Conservation (phyloP, 768 basidiomycete species). For the Boletus subparvulus region DNA sequence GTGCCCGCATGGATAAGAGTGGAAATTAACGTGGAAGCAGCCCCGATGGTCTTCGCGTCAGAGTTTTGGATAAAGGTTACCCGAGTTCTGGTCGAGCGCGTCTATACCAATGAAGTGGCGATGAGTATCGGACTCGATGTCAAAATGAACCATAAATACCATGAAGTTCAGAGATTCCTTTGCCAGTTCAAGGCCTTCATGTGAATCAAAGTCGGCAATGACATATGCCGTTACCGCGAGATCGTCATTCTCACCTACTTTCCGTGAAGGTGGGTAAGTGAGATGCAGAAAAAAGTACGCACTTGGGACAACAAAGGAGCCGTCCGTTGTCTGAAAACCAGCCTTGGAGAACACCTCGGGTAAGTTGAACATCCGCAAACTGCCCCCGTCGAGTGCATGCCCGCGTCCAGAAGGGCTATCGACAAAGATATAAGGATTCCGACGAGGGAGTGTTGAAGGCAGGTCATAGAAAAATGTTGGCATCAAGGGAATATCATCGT, state of each 20-base stretch:
- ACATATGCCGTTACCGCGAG: conserved; percentile 56
- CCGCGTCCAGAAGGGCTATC: conserved; percentile 35
- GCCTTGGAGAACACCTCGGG: conserved; percentile 33
- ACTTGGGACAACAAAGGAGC: conserved; percentile 68
- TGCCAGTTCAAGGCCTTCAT: conserved; percentile 55
- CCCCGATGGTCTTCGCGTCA: conserved; percentile 7
- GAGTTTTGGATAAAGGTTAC: conserved; percentile 82
- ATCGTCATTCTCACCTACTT: conserved; percentile 14
- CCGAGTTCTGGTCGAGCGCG: conserved; percentile 48
- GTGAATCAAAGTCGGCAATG: conserved; percentile 74
- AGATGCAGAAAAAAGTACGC: conserved; percentile 18
- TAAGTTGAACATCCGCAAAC: conserved; percentile 26
- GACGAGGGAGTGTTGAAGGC: conserved; percentile 61
- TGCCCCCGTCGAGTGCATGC: conserved; percentile 4
- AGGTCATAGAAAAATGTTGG: conserved; percentile 88
- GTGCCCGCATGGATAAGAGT: conserved; percentile 45
- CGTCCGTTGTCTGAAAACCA: conserved; percentile 41
- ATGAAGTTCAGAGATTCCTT: conserved; percentile 64
- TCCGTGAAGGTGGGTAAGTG: conserved; percentile 4
- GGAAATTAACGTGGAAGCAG: conserved; percentile 47
- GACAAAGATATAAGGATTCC: conserved; percentile 79
- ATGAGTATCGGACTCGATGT: background rate
- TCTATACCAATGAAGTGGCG: conserved; percentile 33
- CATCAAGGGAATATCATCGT: conserved; percentile 50
- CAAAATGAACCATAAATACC: conserved; percentile 40